Evolutionary conservation across 1,284 basidiomycete species (phyloP), one percentile per base, ranked within the genome.

Genomic region (Cryptococcus maquisensis): DNA sequence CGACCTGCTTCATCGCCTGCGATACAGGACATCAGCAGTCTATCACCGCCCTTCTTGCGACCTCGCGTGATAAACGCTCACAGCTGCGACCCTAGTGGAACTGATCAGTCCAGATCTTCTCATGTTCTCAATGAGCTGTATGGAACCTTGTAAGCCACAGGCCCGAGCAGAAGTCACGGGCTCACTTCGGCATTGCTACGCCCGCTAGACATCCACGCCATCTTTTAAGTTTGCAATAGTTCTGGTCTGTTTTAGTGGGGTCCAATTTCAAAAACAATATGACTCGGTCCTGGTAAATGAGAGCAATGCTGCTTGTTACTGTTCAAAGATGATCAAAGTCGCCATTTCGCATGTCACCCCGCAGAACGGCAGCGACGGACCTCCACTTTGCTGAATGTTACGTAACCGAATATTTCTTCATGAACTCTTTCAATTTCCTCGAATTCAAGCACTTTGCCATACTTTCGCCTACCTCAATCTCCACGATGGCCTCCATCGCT

Each of bases 1-100:
- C 73, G 15, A 74, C 72, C 32, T 65, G 62, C 20, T 59, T 60
- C 71, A 75, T 74, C 8, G 75, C 75, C 73, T 76, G 28, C 41
- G 3, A 20, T 40, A 5, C 49, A 8, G 9, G 18, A 9, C 36
- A 45, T 8, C 7, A 24, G 18, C 21, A 42, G n/a, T n/a, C n/a
- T n/a, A n/a, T n/a, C n/a, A n/a, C n/a, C n/a, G n/a, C n/a, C n/a
- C n/a, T n/a, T 36, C 13, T 21, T 24, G 13, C 23, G 20, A 20
- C 35, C 21, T 23, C 18, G 7, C 24, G 9, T 13, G 24, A 13
- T 5, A 20, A 13, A 8, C 7, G 50, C 67, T 39, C 44, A 72
- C 73, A 48, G 65, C 62, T 16, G 72, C 70, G 5, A 76, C 66
- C 4, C 58, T 47, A 3, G 54, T 28, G 2, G 68, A 71, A 3